Conservation (phyloP, 352 stramenopile genomes). For the Phytophthora tubulina region DNA sequence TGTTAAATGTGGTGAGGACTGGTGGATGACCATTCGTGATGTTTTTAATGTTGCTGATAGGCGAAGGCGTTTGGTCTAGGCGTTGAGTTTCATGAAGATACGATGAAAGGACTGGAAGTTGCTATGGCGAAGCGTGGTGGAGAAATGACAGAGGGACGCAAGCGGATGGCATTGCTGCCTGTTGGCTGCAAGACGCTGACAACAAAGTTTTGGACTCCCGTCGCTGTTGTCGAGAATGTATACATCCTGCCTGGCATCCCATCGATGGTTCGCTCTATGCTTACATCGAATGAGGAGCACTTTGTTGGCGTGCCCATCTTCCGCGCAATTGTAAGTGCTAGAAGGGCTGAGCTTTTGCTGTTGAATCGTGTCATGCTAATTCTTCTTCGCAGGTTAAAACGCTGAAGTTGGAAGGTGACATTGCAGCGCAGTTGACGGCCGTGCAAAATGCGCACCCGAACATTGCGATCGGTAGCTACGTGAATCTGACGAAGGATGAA, state of each 20-base stretch:
- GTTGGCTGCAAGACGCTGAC: conserved; percentile 61
- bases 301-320: conserved; percentile 85
- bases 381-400: conserved; percentile 68
- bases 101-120: conserved; percentile 63
- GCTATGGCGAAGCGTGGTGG: conserved; percentile 46
- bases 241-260: conserved; percentile 89
- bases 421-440: conserved; percentile 67
- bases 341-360: background rate
- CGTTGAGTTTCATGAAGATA: conserved; percentile 76
- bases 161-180: conserved; percentile 81
- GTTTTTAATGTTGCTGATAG: conserved; percentile 40
- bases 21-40: conserved; percentile 1
- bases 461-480: conserved; percentile 86
- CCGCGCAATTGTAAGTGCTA: conserved; percentile 68
- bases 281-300: conserved; percentile 79
- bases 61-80: conserved; percentile 78
- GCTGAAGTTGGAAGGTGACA: conserved; percentile 69
- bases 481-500: conserved; percentile 80
- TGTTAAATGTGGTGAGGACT: background rate
- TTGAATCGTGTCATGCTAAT: conserved; percentile 19
- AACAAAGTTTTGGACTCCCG: conserved; percentile 75
- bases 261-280: conserved; percentile 84
- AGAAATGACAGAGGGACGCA: conserved; percentile 71
- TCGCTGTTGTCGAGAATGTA: conserved; percentile 84
- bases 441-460: conserved; percentile 74